Evolutionary conservation across 2,329 filamentous ascomycete species (phyloP).

Genomic region (Exophiala dermatitidis): DNA sequence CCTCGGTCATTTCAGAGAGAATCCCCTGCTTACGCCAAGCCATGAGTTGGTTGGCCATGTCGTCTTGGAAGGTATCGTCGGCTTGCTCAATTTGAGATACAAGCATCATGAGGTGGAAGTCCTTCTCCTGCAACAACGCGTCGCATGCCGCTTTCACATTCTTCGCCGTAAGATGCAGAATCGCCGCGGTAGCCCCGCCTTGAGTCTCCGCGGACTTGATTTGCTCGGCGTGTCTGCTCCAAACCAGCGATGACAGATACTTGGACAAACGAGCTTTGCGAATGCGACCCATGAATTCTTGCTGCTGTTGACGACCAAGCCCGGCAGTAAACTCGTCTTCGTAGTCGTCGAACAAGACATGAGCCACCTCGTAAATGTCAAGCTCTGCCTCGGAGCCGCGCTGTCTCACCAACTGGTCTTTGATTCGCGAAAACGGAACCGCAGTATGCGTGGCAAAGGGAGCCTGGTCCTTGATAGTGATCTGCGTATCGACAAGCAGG

Average conservation of each 20-base stretch:
- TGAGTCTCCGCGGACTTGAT: constrained; percentile 45
- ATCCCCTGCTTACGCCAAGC: constrained; percentile 79
- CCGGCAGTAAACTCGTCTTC: constrained; percentile 41
- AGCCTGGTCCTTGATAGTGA: constrained; percentile 50
- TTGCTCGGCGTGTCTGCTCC: constrained; percentile 60
- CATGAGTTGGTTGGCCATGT: constrained; percentile 72
- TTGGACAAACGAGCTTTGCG: constrained; percentile 43
- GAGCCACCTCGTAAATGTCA: constrained; percentile 75
- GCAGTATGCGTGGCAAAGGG: constrained; percentile 43
- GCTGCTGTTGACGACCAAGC: constrained; percentile 35
- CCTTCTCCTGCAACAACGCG: constrained; percentile 63
- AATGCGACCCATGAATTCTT: constrained; percentile 39
- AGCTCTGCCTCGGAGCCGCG: constrained; percentile 31
- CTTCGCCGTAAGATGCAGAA: constrained; percentile 71
- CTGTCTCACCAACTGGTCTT: constrained; percentile 25
- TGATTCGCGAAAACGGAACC: constrained; percentile 30
- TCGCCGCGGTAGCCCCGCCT: constrained; percentile 71
- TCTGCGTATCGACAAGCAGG: constrained; percentile 13
- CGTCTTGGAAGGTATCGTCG: constrained; percentile 60
- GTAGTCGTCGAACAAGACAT: constrained; percentile 67
- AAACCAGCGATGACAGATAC: constrained; percentile 37
- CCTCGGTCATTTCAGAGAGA: constrained; percentile 77
- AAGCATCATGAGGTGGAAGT: constrained; percentile 78
- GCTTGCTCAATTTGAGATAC: constrained; percentile 68
- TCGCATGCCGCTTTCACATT: constrained; percentile 77